Evolutionary conservation across 163 green algal species (phyloP).

Genomic region (Chlorella variabilis): DNA sequence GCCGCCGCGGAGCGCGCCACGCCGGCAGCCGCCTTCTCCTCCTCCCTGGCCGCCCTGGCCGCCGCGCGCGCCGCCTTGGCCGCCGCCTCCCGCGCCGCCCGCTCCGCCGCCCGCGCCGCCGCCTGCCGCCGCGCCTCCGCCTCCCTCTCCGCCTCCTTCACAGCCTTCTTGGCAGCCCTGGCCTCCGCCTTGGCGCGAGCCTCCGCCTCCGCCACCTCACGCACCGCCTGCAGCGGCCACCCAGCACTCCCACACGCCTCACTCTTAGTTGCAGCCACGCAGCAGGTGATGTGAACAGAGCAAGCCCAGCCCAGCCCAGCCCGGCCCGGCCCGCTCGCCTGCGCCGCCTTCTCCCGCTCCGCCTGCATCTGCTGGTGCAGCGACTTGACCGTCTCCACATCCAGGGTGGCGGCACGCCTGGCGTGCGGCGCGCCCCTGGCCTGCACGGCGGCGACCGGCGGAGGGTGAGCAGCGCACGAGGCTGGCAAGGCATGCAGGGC

Average conservation of each 20-base stretch:
- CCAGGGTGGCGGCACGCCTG: conserved; percentile 12
- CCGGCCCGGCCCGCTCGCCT: background rate
- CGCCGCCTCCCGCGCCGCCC: background rate
- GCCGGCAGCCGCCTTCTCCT: background rate
- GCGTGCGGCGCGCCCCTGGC: background rate
- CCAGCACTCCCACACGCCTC: no score
- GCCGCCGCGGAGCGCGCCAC: background rate
- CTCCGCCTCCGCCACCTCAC: conserved; percentile 16
- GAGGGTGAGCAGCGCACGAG: no score
- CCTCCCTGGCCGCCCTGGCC: background rate
- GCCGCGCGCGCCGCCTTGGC: background rate
- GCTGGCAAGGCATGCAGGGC: no score
- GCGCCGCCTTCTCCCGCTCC: conserved; percentile 11
- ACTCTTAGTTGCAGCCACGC: no score
- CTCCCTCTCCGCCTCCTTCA: conserved; percentile 23
- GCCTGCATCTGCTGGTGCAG: conserved; percentile 14
- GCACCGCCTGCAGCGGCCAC: background rate
- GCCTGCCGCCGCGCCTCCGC: background rate
- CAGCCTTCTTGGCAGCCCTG: background rate
- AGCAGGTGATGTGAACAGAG: no score
- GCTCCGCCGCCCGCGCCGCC: background rate
- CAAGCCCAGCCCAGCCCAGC: background rate
- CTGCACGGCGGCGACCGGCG: background rate
- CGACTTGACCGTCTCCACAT: conserved; percentile 1
- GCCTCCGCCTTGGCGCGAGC: background rate